Evolutionary conservation across 257 asterid species (phyloP), one percentile per base, ranked within the genome.

Genomic region (Osmanthus fragrans): DNA sequence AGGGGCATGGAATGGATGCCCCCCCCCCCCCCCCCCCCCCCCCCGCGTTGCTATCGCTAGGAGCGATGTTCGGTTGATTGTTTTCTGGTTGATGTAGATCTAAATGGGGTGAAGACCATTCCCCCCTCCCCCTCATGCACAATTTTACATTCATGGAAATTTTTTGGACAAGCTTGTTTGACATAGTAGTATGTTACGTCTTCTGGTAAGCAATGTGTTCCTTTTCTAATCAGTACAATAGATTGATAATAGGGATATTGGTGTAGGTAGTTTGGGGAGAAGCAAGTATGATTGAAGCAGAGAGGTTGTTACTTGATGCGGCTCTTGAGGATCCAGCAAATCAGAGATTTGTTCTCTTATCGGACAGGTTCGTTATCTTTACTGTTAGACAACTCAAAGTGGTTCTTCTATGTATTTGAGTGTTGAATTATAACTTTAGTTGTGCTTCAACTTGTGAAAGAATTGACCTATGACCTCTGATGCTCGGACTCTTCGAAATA

Each of bases 261-360:
- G 73, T 89, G 86, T 87, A 96, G 99, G 99, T 96, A 86, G 93
- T 85, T 23, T 96, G 99, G 99, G 99, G 99, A 86, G 94, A 92
- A 82, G 87, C 97, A 29, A 93, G 93, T 87, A 96, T 96, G 99
- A 93, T 96, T 84, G 89, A 82, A 83, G 99, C 98, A 15, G 99
- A 96, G 90, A 96, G 98, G 86, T 80, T 96, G 82, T 83, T 96
- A 77, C 86, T 96, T 82, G 89, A 83, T 73, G 90, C 83, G 81
- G 98, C 99, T 67, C 95, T 96, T 77, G 84, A 87, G 77, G 95
- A 93, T 87, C 97, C 97, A 9, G 94, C 97, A 0, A 93, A 96
- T 84, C 94, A 88, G 85, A 93, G 97, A 93, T 96, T 96, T 68
- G 84, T 96, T 82, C 98, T 96, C 78, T 85, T 96, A 82, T 93